These are phyloP conservation scores for Aspergillus neotritici DNA, from an alignment of 2,329 filamentous ascomycete genomes.

Conservation along the genomic window DNA sequence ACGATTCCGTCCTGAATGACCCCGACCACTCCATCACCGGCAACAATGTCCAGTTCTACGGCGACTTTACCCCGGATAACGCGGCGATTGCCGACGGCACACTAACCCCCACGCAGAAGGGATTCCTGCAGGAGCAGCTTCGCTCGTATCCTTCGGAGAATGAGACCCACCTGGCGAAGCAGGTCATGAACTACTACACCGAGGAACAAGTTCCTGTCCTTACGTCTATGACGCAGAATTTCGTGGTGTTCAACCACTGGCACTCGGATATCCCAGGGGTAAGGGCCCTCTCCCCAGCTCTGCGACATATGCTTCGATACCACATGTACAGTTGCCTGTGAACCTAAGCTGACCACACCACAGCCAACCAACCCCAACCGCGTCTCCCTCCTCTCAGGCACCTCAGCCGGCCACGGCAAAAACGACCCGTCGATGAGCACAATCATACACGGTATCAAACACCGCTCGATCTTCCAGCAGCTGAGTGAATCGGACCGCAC, in stretches of 20 bases:
- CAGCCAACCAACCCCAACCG: conserved; percentile 44
- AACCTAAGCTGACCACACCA: conserved; percentile 2
- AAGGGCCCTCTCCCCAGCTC: conserved; percentile 23
- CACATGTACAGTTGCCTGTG: neutral
- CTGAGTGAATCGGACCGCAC: conserved; percentile 27
- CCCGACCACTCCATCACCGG: conserved; percentile 40
- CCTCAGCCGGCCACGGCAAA: conserved; percentile 28
- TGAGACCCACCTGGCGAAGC: conserved; percentile 28
- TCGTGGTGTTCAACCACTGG: conserved; percentile 43
- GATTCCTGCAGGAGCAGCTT: conserved; percentile 42
- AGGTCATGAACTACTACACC: conserved; percentile 44
- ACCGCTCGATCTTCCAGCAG: conserved; percentile 39
- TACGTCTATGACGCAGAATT: conserved; percentile 38
- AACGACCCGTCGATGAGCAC: conserved; percentile 27
- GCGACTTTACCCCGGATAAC: conserved; percentile 37
- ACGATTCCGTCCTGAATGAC: conserved; percentile 39
- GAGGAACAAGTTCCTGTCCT: conserved; percentile 41
- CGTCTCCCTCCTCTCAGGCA: conserved; percentile 26
- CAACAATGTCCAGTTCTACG: conserved; percentile 44
- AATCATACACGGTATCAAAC: conserved; percentile 19
- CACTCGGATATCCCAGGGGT: conserved; percentile 41
- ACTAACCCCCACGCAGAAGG: conserved; percentile 27
- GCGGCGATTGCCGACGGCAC: conserved; percentile 28
- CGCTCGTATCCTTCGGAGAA: conserved; percentile 30
- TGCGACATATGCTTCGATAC: neutral